Conservation (phyloP, 2,329 filamentous ascomycete genomes). For the Colletotrichum caudatum region DNA sequence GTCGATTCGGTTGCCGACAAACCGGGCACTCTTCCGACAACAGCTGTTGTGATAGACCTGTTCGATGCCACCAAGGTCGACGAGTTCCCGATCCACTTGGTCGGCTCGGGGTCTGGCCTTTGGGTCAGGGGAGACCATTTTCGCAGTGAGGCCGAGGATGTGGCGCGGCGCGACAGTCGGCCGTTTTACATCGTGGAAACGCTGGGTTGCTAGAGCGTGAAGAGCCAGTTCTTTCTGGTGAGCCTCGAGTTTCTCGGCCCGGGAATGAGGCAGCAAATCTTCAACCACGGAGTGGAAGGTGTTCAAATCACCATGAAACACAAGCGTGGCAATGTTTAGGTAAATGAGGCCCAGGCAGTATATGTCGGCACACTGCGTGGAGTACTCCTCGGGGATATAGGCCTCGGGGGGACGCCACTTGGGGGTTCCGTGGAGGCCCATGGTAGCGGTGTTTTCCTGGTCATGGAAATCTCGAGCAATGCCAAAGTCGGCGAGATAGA, state of each 20-base stretch:
- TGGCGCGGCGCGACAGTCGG: slow-evolving; percentile 57
- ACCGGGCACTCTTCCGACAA: slow-evolving; percentile 54
- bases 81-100: slow-evolving; percentile 56
- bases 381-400: slow-evolving; percentile 52
- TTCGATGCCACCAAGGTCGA: slow-evolving; percentile 59
- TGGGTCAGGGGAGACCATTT: slow-evolving; percentile 52
- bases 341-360: slow-evolving; percentile 62
- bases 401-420: slow-evolving; percentile 62
- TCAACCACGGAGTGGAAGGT: slow-evolving; percentile 51
- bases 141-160: slow-evolving; percentile 52
- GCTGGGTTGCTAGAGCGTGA: slow-evolving; percentile 53
- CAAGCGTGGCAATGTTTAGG: slow-evolving; percentile 57
- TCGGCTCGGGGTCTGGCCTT: slow-evolving; percentile 50
- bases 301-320: slow-evolving; percentile 55
- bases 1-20: slow-evolving; percentile 54
- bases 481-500: slow-evolving; percentile 63
- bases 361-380: slow-evolving; percentile 61
- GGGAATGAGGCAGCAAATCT: slow-evolving; percentile 49
- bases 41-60: slow-evolving; percentile 61
- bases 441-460: slow-evolving; percentile 59
- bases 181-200: slow-evolving; percentile 52
- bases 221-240: slow-evolving; percentile 52
- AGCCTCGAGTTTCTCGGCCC: slow-evolving; percentile 51
- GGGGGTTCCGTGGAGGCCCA: slow-evolving; percentile 55
- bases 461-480: slow-evolving; percentile 61